phyloP scores from a whole-genome alignment of 2,329 filamentous ascomycete genomes.

The Stachybotrys echinatus region DNA sequence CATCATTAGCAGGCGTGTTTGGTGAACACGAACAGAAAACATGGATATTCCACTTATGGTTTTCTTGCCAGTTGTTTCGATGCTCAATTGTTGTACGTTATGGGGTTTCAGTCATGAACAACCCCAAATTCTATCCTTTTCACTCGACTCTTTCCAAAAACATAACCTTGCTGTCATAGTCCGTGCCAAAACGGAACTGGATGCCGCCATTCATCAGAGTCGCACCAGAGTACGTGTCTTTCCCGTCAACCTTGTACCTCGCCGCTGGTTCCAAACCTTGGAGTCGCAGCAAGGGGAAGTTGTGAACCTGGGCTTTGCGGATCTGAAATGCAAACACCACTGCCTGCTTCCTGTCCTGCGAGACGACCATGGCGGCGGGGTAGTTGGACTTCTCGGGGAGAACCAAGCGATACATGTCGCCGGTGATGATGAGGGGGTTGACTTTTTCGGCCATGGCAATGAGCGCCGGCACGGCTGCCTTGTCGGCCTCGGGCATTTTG shows the following conservation, averaged over 20 bases:
- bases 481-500: slow-evolving; percentile 45
- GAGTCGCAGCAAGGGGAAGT: slow-evolving; percentile 47
- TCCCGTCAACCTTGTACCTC: slow-evolving; percentile 47
- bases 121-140: no score
- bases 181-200: slow-evolving; percentile 43
- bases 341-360: slow-evolving; percentile 40
- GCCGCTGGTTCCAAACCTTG: slow-evolving; percentile 51
- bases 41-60: no score
- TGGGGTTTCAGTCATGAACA: no score
- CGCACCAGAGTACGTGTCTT: slow-evolving; percentile 47
- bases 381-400: slow-evolving; percentile 55
- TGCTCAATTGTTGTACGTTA: no score
- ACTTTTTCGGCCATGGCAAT: slow-evolving; percentile 49
- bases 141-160: slow-evolving; percentile 44
- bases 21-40: no score
- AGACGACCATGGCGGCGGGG: slow-evolving; percentile 56
- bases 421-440: slow-evolving; percentile 53
- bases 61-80: no score
- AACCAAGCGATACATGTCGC: slow-evolving; percentile 54
- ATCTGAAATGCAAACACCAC: slow-evolving; percentile 60
- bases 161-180: slow-evolving; percentile 54
- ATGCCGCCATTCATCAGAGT: slow-evolving; percentile 60
- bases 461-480: slow-evolving; percentile 44
- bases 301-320: slow-evolving; percentile 40
- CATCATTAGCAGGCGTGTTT: no score